Percentiles rank a stretch among this genome's conserved stretches.
Conservation (phyloP, 305 asterid species). For the Fraxinus sp. region DNA sequence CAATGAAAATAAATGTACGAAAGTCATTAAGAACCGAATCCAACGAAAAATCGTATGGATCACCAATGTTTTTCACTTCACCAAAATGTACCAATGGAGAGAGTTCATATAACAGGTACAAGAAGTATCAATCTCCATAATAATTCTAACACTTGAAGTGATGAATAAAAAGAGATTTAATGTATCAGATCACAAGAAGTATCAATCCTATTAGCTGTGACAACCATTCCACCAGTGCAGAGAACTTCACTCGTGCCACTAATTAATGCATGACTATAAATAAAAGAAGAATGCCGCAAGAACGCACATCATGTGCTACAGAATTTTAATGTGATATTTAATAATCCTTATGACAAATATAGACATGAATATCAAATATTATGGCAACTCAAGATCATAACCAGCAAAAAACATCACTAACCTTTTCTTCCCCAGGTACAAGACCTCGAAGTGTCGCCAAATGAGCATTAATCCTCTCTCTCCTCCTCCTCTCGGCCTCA, state of each 20-base stretch:
- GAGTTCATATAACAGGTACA: neutral
- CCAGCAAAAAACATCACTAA: conserved; percentile 26
- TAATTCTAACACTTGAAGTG: neutral
- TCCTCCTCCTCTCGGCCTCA: conserved; percentile 79
- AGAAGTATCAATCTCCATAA: neutral
- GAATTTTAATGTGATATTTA: neutral
- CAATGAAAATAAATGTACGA: neutral
- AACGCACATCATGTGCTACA: neutral
- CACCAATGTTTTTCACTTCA: neutral
- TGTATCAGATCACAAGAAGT: neutral
- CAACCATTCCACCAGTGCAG: neutral
- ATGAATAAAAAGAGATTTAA: neutral
- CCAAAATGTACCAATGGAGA: neutral
- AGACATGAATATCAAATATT: neutral
- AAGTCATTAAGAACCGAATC: neutral
- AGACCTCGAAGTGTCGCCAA: conserved; percentile 58
- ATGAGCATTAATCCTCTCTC: conserved; percentile 80
- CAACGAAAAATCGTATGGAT: neutral
- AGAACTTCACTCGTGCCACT: neutral
- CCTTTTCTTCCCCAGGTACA: conserved; percentile 66
- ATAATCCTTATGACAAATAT: neutral
- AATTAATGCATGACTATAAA: neutral
- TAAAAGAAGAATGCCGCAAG: neutral
- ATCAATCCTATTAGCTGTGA: neutral
- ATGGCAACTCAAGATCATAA: neutral